Evolutionary conservation across 2,329 filamentous ascomycete genomes (phyloP).

Genomic region (Cladophialophora exuberans): DNA sequence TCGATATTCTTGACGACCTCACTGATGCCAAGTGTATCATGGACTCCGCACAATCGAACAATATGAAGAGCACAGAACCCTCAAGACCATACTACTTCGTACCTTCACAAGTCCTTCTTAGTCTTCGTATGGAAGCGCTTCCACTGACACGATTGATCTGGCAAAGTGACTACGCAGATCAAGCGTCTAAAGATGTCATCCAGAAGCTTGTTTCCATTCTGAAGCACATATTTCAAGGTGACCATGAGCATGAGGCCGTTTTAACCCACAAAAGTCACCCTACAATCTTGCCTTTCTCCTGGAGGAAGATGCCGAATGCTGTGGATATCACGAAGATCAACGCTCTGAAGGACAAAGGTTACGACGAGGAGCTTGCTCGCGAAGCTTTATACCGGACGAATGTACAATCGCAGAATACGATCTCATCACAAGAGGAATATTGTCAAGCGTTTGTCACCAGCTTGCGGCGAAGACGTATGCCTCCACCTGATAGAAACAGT

Average conservation of each 20-base stretch:
- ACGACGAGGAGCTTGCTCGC: constrained; percentile 65
- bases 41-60: constrained; percentile 70
- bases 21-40: constrained; percentile 76
- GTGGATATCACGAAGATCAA: constrained; percentile 54
- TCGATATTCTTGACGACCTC: constrained; percentile 66
- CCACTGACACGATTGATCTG: constrained; percentile 78
- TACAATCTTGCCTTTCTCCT: constrained; percentile 47
- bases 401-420: constrained; percentile 51
- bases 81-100: constrained; percentile 64
- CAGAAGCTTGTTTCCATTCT: constrained; percentile 83
- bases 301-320: constrained; percentile 53
- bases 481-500: constrained; percentile 53
- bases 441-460: constrained; percentile 66
- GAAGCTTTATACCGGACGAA: constrained; percentile 86
- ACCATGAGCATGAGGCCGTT: constrained; percentile 70
- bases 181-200: constrained; percentile 74
- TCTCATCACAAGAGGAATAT: constrained; percentile 68
- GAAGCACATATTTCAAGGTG: constrained; percentile 74
- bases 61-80: constrained; percentile 57
- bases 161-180: constrained; percentile 78
- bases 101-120: constrained; percentile 78
- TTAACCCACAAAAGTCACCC: constrained; percentile 65
- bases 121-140: constrained; percentile 78
- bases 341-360: constrained; percentile 51
- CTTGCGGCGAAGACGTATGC: constrained; percentile 64